phyloP scores from a whole-genome alignment of 495 filamentous ascomycete genomes.

The Glonium stellatum region DNA sequence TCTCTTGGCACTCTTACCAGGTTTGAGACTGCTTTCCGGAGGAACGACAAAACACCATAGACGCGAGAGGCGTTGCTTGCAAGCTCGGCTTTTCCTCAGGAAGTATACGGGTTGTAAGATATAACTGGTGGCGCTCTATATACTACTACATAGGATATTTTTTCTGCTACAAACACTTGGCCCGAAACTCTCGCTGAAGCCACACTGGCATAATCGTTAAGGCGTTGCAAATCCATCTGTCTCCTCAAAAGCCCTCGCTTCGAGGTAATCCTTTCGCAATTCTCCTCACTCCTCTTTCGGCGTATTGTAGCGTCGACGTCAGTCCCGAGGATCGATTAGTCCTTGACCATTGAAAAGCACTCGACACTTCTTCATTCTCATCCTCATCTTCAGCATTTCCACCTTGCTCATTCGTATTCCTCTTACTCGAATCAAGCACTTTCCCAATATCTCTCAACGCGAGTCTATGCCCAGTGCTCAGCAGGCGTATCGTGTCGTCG shows the following conservation, averaged over 20 bases:
- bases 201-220: no score
- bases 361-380: background rate
- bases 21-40: no score
- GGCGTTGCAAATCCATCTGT: no score
- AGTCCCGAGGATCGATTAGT: slow-evolving; percentile 6
- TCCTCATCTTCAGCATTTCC: slow-evolving; percentile 6
- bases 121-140: no score
- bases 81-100: no score
- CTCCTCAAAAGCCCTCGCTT: background rate
- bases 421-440: background rate
- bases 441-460: slow-evolving; percentile 19
- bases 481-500: slow-evolving; percentile 7
- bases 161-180: no score
- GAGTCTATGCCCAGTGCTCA: slow-evolving; percentile 12
- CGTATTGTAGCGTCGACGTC: slow-evolving; percentile 27
- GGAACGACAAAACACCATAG: no score
- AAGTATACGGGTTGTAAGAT: no score
- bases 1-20: no score
- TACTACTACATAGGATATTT: no score
- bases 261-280: slow-evolving; percentile 29
- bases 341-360: slow-evolving; percentile 22
- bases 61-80: no score
- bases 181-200: no score
- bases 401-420: background rate
- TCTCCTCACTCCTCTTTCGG: slow-evolving; percentile 35